Percentiles rank a stretch among this genome's conserved stretches.
phyloP scores from a whole-genome alignment of 352 stramenopile genomes.

The Aphanomyces stellatus region DNA sequence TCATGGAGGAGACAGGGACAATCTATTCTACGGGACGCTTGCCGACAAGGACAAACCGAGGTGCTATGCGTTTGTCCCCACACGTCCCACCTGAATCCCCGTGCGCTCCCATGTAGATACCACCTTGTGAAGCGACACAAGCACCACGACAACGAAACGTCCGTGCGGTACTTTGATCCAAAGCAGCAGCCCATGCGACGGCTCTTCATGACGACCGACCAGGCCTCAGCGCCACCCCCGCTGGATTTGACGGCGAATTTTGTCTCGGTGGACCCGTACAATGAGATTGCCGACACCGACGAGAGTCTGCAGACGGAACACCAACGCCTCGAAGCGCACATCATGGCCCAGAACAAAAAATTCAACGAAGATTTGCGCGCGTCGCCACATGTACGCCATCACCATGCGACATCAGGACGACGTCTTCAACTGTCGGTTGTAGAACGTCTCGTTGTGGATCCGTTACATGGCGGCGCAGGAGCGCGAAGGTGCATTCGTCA shows the following conservation, averaged over 20 bases:
- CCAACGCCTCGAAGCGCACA: constrained; percentile 53
- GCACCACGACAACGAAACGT: neutral
- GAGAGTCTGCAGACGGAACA: constrained; percentile 39
- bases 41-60: constrained; percentile 56
- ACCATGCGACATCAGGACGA: neutral
- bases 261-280: constrained; percentile 27
- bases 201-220: neutral
- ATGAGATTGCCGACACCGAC: neutral
- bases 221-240: constrained; percentile 20
- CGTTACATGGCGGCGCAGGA: constrained; percentile 71
- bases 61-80: constrained; percentile 50
- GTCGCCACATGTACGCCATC: constrained; percentile 14
- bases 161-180: constrained; percentile 10
- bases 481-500: constrained; percentile 28
- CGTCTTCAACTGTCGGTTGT: neutral
- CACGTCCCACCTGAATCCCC: constrained; percentile 33
- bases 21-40: constrained; percentile 53
- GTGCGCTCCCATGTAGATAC: constrained; percentile 31
- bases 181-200: neutral
- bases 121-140: neutral
- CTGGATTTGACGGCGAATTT: constrained; percentile 53
- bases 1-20: constrained; percentile 50
- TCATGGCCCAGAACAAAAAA: constrained; percentile 44
- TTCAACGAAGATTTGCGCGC: constrained; percentile 34
- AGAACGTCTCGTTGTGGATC: constrained; percentile 39